Base-by-base conservation (phyloP, 306 rosid genomes). In the Trichosanthes truncata region DNA sequence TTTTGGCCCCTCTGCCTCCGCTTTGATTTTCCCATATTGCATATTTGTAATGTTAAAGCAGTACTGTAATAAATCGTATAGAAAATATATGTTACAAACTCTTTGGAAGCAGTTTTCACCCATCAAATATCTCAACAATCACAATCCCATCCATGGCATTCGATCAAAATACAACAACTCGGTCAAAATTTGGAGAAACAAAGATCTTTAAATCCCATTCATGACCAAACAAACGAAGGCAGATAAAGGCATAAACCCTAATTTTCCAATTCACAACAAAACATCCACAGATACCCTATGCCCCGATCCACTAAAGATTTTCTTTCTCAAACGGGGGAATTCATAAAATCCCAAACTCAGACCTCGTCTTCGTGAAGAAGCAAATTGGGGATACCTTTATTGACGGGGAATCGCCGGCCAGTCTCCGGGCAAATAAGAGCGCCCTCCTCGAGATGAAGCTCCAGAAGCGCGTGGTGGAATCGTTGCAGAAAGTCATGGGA, bases 351-450 rank as follows among this genome's bases (percentile, higher is more conserved):
- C n/a, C 18, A 31, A 52, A 69, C 43, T 92, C 91, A 95, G 66
- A 95, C 97, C 88, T 95, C 96, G 18, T 95, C 97, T 72, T 93
- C 98, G 21, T 93, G 99, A 59, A 95, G 97, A 67, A 93, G 92
- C 97, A 95, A 87, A 80, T 93, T 95, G 18, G 99, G 99, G 55
- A 91, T 93, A 0, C 99, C 97, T 83, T 93, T 95, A 6, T 5
- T 89, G 15, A 95, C 91, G 0, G 96, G 97, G 77, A 93, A 95
- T n/a, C 87, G 81, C 5, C 99, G 88, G 48, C 84, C 91, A 0
- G 97, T 90, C 83, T 93, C 91, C 0, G 97, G 97, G 71, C 99
- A 95, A 69, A 93, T 65, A 71, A 93, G 99, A 1, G 89, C 92
- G 18, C 97, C 97, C 75, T 93, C 96, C 81, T 95, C 97, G 4